Percentiles rank a stretch among this genome's conserved stretches.
Conservation (phyloP, 371 early-diverging fungal species). For the Furculomyces boomerangus region DNA sequence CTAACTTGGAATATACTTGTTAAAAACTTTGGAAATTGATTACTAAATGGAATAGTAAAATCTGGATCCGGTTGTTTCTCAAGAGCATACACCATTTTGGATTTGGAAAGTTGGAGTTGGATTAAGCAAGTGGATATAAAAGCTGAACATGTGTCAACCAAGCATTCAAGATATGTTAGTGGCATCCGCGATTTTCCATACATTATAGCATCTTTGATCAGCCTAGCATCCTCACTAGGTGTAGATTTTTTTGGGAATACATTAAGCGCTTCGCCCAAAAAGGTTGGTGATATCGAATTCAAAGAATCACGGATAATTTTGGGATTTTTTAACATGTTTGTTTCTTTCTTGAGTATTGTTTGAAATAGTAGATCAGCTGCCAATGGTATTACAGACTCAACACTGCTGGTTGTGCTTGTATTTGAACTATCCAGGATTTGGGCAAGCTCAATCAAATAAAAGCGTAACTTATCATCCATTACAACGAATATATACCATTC, state of each 20-base stretch:
- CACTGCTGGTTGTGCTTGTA: slow-evolving; percentile 5
- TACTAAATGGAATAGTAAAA: background rate
- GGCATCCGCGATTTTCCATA: slow-evolving; percentile 17
- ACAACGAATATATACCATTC: slow-evolving; percentile 21
- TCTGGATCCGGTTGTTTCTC: background rate
- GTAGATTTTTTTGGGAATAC: background rate
- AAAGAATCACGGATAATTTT: background rate
- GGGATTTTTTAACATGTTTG: slow-evolving; percentile 8
- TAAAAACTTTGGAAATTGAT: too few relatives aligned
- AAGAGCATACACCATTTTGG: slow-evolving; percentile 11
- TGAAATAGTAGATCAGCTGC: slow-evolving; percentile 21
- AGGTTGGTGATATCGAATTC: background rate
- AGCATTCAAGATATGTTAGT: slow-evolving; percentile 18
- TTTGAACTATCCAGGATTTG: slow-evolving; percentile 10
- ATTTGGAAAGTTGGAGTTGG: slow-evolving; percentile 17
- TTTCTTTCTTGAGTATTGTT: slow-evolving; percentile 18
- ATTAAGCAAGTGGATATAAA: slow-evolving; percentile 16
- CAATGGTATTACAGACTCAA: slow-evolving; percentile 14
- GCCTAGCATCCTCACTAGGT: slow-evolving; percentile 11
- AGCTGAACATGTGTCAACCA: slow-evolving; percentile 16
- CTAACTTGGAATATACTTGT: too few relatives aligned
- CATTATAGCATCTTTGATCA: slow-evolving; percentile 17
- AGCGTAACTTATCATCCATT: slow-evolving; percentile 19
- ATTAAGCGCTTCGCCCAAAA: background rate
- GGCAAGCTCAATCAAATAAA: slow-evolving; percentile 15